Base-by-base conservation (phyloP, 495 filamentous ascomycete genomes). In the Aspergillus conjunctus region DNA sequence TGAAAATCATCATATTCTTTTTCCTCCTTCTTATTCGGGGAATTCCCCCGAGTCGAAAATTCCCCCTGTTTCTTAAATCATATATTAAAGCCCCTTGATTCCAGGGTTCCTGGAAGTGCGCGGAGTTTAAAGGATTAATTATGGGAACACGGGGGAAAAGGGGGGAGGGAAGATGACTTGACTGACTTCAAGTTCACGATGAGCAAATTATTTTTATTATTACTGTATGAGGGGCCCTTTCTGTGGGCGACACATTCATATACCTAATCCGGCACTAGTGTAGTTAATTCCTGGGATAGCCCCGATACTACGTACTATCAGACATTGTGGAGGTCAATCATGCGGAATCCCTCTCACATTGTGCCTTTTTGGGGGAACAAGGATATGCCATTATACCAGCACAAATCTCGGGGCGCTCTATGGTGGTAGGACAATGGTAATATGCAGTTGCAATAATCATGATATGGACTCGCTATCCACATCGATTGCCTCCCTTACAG, bases 261-360 rank as follows among this genome's bases (percentile, higher is more conserved):
- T 48, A 48, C 44, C 44, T 7, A 48, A 48, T 48, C 18, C 44
- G 18, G 44, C 17, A 48, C 18, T 48, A 48, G 44, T 17, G 44
- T 5, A 22, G 17, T n/a, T 7, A 48, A 7, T 48, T 17, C 1
- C 44, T 11, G 18, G 44, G 44, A 20, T 48, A 48, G 44, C 44
- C 44, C 44, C 10, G 44, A 18, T 21, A 21, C 17, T 48, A 48
- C 10, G n/a, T 20, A 46, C 17, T 17, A 46, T 18, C 14, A 46
- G 14, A 9, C 44, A 17, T 21, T 4, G 10, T 9, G 20, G 15
- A 46, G 44, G 17, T 41, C n/a, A 17, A 46, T 17, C 20, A 46
- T 21, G 37, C 43, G n/a, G n/a, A 46, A 18, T 46, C 26, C 26
- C 26, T 26, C 26, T 26, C 26, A 5, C 5, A 26, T 26, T 26